Percentiles rank a stretch among this genome's conserved stretches.
These are phyloP conservation scores for Micractinium sp. DNA, from an alignment of 139 green algal genomes.

Conservation along the genomic window DNA sequence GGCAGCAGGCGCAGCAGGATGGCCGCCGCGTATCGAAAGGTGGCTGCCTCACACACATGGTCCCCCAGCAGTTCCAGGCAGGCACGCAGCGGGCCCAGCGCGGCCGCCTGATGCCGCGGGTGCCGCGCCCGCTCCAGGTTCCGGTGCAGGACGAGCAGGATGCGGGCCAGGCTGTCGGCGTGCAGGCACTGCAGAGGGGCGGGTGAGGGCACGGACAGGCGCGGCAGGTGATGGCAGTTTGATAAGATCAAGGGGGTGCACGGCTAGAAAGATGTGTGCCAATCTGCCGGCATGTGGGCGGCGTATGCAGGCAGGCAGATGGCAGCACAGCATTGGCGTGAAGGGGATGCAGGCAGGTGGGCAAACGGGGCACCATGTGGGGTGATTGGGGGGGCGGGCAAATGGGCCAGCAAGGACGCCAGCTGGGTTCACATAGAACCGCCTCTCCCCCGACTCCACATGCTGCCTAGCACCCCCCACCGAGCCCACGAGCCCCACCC, in stretches of 20 bases:
- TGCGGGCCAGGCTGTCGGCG: constrained; percentile 20
- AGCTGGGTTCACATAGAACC: too few species aligned
- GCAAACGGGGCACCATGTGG: too few species aligned
- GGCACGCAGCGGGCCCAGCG: constrained; percentile 44
- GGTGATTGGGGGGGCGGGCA: not conserved
- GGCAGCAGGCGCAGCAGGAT: constrained; percentile 59
- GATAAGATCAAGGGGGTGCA: not conserved
- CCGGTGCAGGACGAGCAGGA: constrained; percentile 53
- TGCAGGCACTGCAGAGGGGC: constrained; percentile 33
- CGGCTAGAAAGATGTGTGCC: not conserved
- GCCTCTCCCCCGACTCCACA: too few species aligned
- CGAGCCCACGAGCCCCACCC: not conserved
- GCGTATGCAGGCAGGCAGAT: not conserved
- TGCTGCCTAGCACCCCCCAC: not conserved
- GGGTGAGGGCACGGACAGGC: not conserved
- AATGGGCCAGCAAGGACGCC: not conserved
- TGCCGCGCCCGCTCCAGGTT: constrained; percentile 40
- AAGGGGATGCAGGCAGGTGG: not conserved
- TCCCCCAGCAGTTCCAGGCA: constrained; percentile 46
- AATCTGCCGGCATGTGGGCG: not conserved
- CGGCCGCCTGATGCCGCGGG: constrained; percentile 39
- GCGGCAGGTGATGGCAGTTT: too few species aligned
- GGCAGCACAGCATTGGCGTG: not conserved
- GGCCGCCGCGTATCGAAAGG: constrained; percentile 46
- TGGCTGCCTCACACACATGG: constrained; percentile 29